Percentiles rank a stretch among this genome's conserved stretches.
Evolutionary conservation across 2,329 filamentous ascomycete species (phyloP).

Genomic region (Aspergillus tanneri): DNA sequence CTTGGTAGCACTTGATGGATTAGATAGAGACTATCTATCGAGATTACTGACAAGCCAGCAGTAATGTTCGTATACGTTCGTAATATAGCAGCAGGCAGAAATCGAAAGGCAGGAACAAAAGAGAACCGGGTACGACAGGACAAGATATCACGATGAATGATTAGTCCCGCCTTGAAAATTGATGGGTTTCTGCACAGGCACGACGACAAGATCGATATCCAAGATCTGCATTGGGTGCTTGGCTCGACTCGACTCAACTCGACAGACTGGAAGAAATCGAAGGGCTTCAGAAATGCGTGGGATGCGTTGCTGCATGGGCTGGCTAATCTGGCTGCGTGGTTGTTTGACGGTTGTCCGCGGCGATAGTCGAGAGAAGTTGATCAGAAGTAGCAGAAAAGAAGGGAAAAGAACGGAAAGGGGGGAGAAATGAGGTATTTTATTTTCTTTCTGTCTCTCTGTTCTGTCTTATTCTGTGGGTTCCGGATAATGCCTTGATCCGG

Average conservation of each 20-base stretch:
- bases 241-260: too few relatives aligned
- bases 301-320: too few relatives aligned
- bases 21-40: too few relatives aligned
- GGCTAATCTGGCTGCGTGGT: too few relatives aligned
- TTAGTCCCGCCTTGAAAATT: conserved; percentile 27
- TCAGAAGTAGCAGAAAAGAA: not conserved
- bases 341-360: too few relatives aligned
- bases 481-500: not conserved
- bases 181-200: conserved; percentile 24
- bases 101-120: not conserved
- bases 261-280: too few relatives aligned
- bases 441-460: not conserved
- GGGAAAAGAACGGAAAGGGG: not conserved
- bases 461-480: conserved; percentile 1
- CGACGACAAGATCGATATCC: conserved; percentile 10
- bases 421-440: not conserved
- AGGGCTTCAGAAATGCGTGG: too few relatives aligned
- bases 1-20: too few relatives aligned
- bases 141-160: conserved; percentile 6
- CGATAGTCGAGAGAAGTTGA: too few relatives aligned
- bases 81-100: too few relatives aligned
- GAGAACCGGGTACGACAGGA: not conserved
- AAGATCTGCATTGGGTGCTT: conserved; percentile 27
- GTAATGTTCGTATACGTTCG: too few relatives aligned
- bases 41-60: too few relatives aligned